Percentiles rank a stretch among this genome's conserved stretches.
These are phyloP conservation scores for Pseudogymnoascus sp. DNA, from an alignment of 2,329 filamentous ascomycete species.

Conservation along the genomic window DNA sequence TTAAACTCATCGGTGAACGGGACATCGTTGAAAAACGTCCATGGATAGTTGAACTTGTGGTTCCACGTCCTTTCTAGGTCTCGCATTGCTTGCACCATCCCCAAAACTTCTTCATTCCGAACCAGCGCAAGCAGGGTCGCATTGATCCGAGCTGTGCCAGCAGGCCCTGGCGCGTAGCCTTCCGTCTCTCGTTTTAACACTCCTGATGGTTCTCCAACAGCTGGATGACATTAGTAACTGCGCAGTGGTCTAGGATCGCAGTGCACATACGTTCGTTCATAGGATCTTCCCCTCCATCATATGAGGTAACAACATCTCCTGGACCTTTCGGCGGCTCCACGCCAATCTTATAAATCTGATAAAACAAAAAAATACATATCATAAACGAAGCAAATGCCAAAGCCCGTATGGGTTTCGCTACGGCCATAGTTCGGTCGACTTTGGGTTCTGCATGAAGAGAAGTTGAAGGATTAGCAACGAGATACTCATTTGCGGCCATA, in stretches of 20 bases:
- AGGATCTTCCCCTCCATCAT: slow-evolving; percentile 67
- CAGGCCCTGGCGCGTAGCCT: slow-evolving; percentile 70
- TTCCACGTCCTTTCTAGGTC: slow-evolving; percentile 97
- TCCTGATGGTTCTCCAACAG: slow-evolving; percentile 75
- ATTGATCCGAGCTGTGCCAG: slow-evolving; percentile 77
- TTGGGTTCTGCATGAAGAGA: slow-evolving; percentile 15
- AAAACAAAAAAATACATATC: slow-evolving; percentile 72
- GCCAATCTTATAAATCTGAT: slow-evolving; percentile 61
- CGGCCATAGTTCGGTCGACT: slow-evolving; percentile 56
- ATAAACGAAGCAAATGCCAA: slow-evolving; percentile 64
- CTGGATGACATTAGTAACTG: slow-evolving; percentile 38
- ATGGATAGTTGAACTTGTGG: slow-evolving; percentile 97
- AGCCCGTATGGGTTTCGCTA: slow-evolving; percentile 77
- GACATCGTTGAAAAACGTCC: slow-evolving; percentile 98
- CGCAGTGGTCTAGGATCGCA: slow-evolving; percentile 7
- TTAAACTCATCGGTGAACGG: slow-evolving; percentile 95
- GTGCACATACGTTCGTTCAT: slow-evolving; percentile 70
- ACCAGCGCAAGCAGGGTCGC: slow-evolving; percentile 89
- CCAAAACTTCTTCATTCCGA: slow-evolving; percentile 79
- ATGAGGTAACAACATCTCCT: slow-evolving; percentile 41
- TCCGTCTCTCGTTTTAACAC: slow-evolving; percentile 64
- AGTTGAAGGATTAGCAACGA: background rate
- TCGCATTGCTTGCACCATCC: slow-evolving; percentile 79
- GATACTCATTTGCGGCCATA: slow-evolving; percentile 3
- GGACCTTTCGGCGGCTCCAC: slow-evolving; percentile 33